phyloP scores from a whole-genome alignment of 768 basidiomycete genomes.

The Trametes villosa region DNA sequence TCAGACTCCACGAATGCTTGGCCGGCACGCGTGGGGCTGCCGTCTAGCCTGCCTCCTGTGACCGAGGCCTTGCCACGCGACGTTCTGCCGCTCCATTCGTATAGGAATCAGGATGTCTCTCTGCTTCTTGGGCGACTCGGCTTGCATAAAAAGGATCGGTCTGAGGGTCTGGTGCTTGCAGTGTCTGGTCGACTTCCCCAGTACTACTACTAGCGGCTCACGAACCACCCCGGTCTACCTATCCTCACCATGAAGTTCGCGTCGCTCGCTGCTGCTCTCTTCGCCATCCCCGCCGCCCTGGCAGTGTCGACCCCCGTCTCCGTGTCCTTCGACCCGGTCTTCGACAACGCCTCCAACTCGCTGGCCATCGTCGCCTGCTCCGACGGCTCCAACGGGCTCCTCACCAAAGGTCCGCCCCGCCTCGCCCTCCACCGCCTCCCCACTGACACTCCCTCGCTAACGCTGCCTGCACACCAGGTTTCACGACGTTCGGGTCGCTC shows the following conservation, averaged over 20 bases:
- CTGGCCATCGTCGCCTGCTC: constrained; percentile 54
- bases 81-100: constrained; percentile 1
- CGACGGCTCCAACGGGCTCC: constrained; percentile 55
- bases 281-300: constrained; percentile 14
- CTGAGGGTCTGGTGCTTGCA: not conserved
- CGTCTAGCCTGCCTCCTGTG: not conserved
- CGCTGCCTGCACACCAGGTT: constrained; percentile 29
- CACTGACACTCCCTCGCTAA: not conserved
- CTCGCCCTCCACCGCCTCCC: not conserved
- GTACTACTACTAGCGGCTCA: not conserved
- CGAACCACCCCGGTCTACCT: not conserved
- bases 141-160: not conserved
- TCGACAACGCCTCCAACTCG: constrained; percentile 50
- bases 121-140: not conserved
- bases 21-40: constrained; percentile 9
- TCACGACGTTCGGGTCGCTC: constrained; percentile 53
- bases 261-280: constrained; percentile 13
- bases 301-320: constrained; percentile 18
- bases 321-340: constrained; percentile 52
- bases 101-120: too few relatives aligned
- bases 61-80: not conserved
- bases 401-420: constrained; percentile 28
- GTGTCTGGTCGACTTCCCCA: not conserved
- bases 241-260: constrained; percentile 24
- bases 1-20: constrained; percentile 6